Evolutionary conservation across 179 eudicot species (phyloP), one percentile per base, ranked within the genome.

Genomic region (Spergularia azorica): DNA sequence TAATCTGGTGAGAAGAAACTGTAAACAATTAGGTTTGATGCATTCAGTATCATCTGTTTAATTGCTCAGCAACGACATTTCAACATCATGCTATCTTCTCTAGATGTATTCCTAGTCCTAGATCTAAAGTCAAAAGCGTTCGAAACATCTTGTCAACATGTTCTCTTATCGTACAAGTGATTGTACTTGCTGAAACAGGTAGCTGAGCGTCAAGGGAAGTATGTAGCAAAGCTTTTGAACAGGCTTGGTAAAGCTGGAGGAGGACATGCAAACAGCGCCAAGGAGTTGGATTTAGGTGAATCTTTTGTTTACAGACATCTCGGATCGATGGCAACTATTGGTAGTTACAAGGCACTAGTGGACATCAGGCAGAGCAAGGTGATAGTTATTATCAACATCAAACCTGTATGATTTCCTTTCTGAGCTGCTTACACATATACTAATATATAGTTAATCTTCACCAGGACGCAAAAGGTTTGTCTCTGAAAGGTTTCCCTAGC

Each of bases 331-430:
- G 99, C 99, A 38, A 93, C 99, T 38, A 56, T 95, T 67, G 99
- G 99, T 74, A 86, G 99, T 70, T 95, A 89, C 88, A 95, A 95
- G 83, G 99, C 99, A 63, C 96, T 95, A 50, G 99, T 93, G 79
- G 99, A 95, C 85, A 88, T 95, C 17, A 86, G 99, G 81, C 92
- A 93, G 83, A 95, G 98, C 94, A 95, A 95, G 97, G 99, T 91
- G 41, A 50, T 63, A 43, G 50, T 38, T 43, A 21, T 71, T 66
- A 26, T 26, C 32, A 50, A 72, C 56, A 6, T 36, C 56, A 16
- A 69, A 62, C 51, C 18, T 0, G 21, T 21, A 50, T 60, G 55
- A 5, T 48, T 61, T 71, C 26, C 18, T 64, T 18, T 38, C 3
- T 46, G 36, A 67, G 50, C 64, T 17, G n/a, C 41, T 15, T 2